Base-by-base conservation (phyloP, 208 protist genomes). In the Trypanosomatidae sp. region DNA sequence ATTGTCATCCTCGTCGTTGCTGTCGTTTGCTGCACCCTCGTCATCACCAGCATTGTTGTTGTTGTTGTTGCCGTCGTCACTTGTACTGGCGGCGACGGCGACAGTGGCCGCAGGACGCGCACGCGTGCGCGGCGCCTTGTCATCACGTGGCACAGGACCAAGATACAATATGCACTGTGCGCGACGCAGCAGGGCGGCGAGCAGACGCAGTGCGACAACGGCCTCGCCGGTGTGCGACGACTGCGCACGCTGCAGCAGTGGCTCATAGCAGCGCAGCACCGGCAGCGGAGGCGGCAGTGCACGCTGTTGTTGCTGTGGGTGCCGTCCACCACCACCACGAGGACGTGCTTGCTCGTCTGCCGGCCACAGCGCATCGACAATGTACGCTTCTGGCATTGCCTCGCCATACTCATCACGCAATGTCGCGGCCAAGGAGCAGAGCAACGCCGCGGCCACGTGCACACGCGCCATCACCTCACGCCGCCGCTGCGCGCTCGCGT, bases 341-440 rank as follows among this genome's bases (percentile, higher is more conserved):
- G n/a, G n/a, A n/a, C n/a, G n/a, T n/a, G n/a, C n/a, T n/a, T n/a
- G n/a, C n/a, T 72, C 59, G 38, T 79, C 66, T 40, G 73, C 46
- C 13, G 47, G 73, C 70, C 71, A 94, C 4, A 94, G 42, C n/a
- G 85, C 77, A 47, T 90, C 80, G 43, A 94, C 66, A 21, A 94
- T 40, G 59, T 94, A 94, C 30, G 62, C 65, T 64, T 94, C 80
- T 8, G 85, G 77, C 69, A 80, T 76, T 26, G 63, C 41, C 61
- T 93, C 80, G 6, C 49, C 48, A 57, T 87, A 81, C 46, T 84
- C 66, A 23, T 58, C 35, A 7, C 85, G 73, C 33, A 93, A 54
- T 3, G 78, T 87, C 15, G 63, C 44, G 2, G 81, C 70, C 44
- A 88, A 93, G 28, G 71, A 66, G 53, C 67, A 78, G 7, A 93